Conservation (phyloP, 2,329 filamentous ascomycete species). For the Elsinoe batatas region DNA sequence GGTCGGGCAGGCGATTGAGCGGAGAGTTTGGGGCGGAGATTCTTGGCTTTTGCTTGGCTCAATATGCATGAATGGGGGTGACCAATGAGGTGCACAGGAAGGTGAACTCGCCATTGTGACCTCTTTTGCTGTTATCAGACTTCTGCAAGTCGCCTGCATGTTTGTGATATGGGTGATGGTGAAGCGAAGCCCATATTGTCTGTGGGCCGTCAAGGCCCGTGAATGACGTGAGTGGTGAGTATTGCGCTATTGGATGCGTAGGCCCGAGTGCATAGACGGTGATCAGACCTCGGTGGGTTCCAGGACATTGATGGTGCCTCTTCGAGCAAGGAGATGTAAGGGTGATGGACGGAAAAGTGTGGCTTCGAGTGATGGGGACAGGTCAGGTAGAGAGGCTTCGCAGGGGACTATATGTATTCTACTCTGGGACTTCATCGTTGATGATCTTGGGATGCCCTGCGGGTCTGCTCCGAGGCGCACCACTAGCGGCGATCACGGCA, state of each 20-base stretch:
- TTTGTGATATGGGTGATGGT: neutral
- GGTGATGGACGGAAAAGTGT: neutral
- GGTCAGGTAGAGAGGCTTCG: neutral
- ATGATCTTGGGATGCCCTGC: neutral
- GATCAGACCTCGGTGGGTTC: neutral
- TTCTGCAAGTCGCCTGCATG: neutral
- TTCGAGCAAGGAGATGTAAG: neutral
- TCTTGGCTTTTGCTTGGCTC: conserved; percentile 5
- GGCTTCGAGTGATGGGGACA: neutral
- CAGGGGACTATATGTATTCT: neutral
- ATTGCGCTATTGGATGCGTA: neutral
- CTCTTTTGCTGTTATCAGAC: conserved; percentile 5
- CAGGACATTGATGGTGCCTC: neutral
- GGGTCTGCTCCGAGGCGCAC: neutral
- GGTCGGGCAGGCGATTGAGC: conserved; percentile 1
- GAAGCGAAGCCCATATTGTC: neutral
- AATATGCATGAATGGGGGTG: neutral
- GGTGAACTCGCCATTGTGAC: neutral
- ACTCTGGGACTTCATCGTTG: neutral
- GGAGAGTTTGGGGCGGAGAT: conserved; percentile 10
- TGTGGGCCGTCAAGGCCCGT: neutral
- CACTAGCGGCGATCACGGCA: neutral
- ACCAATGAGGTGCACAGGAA: neutral
- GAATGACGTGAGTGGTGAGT: conserved; percentile 1
- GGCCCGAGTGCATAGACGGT: neutral